Evolutionary conservation across 306 rosid genomes (phyloP), one percentile per base, ranked within the genome.

Genomic region (Sechiopsis laciniata): DNA sequence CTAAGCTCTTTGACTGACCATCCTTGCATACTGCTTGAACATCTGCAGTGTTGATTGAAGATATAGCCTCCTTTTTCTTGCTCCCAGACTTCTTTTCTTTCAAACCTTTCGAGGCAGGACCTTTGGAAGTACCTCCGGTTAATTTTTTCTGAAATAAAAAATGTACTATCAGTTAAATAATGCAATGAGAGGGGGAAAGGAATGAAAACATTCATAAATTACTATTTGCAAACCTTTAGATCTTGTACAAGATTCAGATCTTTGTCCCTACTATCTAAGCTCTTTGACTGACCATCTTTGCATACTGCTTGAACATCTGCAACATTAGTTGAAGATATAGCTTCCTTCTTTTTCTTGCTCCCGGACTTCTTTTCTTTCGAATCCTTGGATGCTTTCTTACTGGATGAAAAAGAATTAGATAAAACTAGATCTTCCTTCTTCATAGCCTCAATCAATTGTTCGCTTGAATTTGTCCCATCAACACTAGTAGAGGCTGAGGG

Each of bases 281-380:
- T 82, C 78, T 80, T 84, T 58, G 70, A 81, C 67, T 74, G 79
- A 67, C 82, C 71, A 80, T 76, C 80, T 63, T 12, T 72, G 65
- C 80, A 50, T 37, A 76, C 75, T 2, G 16, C 82, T 69, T 67
- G 81, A 42, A 57, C 87, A 72, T 74, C 78, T 46, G 74, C 74
- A 35, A 76, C 76, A 77, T 53, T 64, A 17, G 76, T 54, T 20
- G 78, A 80, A 76, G 80, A 72, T 32, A 48, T 14, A 62, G 81
- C 67, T 56, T 67, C 83, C 55, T 65, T 78, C 19, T 52, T 80
- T 76, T 87, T 90, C 81, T 87, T 90, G 80, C 79, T 83, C 79
- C 62, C 26, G 2, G 75, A 46, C 71, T 79, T 88, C 77, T 77
- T 87, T 74, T 83, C 76, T 10, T 32, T 80, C 9, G 57, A 67